Evolutionary conservation across 805 yeast species (phyloP), one percentile per base, ranked within the genome.

Genomic region (Pichia eremophila): DNA sequence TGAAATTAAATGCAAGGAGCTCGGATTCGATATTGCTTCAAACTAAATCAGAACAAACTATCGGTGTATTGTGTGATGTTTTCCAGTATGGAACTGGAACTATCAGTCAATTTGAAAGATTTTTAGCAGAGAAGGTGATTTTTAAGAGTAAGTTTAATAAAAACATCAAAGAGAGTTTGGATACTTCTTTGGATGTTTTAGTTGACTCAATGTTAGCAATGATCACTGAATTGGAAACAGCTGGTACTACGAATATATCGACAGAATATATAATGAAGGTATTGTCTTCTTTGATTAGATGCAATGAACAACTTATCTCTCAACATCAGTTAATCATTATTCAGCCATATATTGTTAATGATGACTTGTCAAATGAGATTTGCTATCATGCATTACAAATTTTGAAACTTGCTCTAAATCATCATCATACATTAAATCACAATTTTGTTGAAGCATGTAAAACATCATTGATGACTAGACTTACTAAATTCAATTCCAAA

Each of bases 301-400:
- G 78, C 47, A 75, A 75, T 44, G 72, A 74, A 0, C 57, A 68
- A 1, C 68, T 85, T 39, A 69, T 87, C 22, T 67, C 73, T 0
- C 90, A 82, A 53, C 84, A 83, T 45, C 88, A 85, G 51, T 68
- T 88, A 25, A 62, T 75, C 4, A 66, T 83, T 0, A 60, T 88
- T n/a, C 81, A 79, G 55, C 85, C 88, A 0, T 81, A 74, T 57
- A 58, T 88, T 45, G 62, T 77, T 0, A 76, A 77, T 32, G 82
- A 77, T 18, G 48, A 60, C 2, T 59, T 65, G 2, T 63, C 71
- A 2, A 70, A 71, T 2, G 67, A 65, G 27, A 54, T 73, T 8
- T 70, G 79, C 32, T 72, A 68, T 44, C 71, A 74, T 51, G 70
- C 80, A 2, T 64, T 86, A 46, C 73, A 71, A 45, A 75, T 85